Percentiles rank a stretch among this genome's conserved stretches.
Evolutionary conservation across 1,284 basidiomycete species (phyloP).

Genomic region (Porogramme epimiltina): DNA sequence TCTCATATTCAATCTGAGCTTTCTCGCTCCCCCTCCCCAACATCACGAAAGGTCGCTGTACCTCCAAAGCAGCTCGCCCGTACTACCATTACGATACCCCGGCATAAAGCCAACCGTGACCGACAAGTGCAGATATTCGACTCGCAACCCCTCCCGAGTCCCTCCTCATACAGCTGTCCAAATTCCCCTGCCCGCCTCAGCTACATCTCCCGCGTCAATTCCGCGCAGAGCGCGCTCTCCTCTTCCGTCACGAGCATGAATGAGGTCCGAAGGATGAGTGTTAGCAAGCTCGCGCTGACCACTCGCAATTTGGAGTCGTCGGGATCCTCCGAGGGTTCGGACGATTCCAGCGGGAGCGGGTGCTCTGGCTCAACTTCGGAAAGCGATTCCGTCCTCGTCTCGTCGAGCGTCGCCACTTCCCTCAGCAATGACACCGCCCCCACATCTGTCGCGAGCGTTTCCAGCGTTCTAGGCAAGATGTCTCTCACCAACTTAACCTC

Average conservation of each 20-base stretch:
- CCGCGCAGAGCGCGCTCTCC: constrained; percentile 26
- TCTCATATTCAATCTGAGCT: constrained; percentile 69
- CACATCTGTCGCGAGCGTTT: constrained; percentile 36
- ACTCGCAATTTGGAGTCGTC: constrained; percentile 13
- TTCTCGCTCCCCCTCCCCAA: constrained; percentile 63
- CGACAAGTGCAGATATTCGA: constrained; percentile 77
- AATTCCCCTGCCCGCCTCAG: constrained; percentile 38
- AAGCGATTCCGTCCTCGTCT: constrained; percentile 19
- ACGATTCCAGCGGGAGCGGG: constrained; percentile 26
- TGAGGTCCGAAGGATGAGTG: constrained; percentile 10
- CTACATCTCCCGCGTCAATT: constrained; percentile 34
- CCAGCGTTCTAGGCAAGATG: constrained; percentile 26
- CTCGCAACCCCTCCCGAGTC: constrained; percentile 66
- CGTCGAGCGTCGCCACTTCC: constrained; percentile 28
- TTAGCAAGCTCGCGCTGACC: constrained; percentile 17
- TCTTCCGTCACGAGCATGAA: constrained; percentile 20
- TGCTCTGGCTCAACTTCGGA: constrained; percentile 16
- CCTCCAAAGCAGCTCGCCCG: constrained; percentile 57
- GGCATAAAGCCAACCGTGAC: constrained; percentile 46
- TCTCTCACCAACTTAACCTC: constrained; percentile 17
- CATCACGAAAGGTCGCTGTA: constrained; percentile 70
- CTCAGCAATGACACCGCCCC: constrained; percentile 31
- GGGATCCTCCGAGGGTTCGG: constrained; percentile 25
- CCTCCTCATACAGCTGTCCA: constrained; percentile 43
- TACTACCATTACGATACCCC: constrained; percentile 59